Percentiles rank a stretch among this genome's conserved stretches.
phyloP scores from a whole-genome alignment of 2,329 filamentous ascomycete genomes.

The Neopestalotiopsis clavispora region DNA sequence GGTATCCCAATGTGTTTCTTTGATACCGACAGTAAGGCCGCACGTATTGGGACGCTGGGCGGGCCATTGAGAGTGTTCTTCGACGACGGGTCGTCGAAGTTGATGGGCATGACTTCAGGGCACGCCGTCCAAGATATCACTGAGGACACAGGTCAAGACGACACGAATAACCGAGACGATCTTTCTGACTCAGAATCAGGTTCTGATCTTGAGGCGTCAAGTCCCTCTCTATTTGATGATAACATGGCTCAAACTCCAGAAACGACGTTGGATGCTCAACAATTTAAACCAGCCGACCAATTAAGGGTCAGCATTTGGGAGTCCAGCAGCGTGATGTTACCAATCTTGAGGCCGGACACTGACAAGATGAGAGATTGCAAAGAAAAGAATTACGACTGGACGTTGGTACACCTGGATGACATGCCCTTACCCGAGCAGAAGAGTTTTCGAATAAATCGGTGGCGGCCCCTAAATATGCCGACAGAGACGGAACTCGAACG shows the following conservation, averaged over 20 bases:
- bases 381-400: background rate
- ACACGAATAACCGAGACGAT: background rate
- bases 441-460: background rate
- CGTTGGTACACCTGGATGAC: background rate
- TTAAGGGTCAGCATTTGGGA: background rate
- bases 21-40: background rate
- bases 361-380: background rate
- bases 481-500: background rate
- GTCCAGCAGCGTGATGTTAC: background rate
- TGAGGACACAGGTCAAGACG: too few relatives aligned
- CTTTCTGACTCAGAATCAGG: background rate
- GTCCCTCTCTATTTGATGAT: background rate
- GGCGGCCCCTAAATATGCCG: background rate
- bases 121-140: background rate
- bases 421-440: background rate
- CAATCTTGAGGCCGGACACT: background rate
- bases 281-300: background rate
- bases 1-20: background rate
- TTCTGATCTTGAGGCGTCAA: background rate
- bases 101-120: background rate
- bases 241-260: background rate
- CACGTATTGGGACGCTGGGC: background rate
- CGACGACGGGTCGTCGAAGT: background rate
- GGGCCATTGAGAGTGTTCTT: background rate
- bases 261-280: background rate